Conservation (phyloP, 306 rosid genomes). For the Prinsepia uniflora region DNA sequence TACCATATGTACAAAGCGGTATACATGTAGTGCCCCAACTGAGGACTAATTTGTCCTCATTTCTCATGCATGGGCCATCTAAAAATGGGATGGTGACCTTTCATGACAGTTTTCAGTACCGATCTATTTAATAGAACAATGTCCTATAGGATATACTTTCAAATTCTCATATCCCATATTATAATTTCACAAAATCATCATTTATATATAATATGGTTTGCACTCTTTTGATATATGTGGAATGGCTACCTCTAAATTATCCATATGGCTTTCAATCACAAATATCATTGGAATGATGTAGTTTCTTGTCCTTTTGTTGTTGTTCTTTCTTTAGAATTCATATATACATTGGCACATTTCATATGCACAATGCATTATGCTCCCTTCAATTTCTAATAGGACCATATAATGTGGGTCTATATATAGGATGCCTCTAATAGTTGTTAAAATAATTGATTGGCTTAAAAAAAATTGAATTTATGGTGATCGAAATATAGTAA, state of each 20-base stretch:
- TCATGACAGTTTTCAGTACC: slow-evolving; percentile 42
- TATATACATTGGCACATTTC: neutral
- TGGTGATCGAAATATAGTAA: too few species aligned
- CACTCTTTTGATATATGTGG: neutral
- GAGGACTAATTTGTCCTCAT: slow-evolving; percentile 11
- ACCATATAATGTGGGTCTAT: too few species aligned
- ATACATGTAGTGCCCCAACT: neutral
- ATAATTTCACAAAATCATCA: neutral
- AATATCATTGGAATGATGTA: neutral
- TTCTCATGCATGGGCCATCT: slow-evolving; percentile 37
- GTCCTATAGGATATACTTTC: slow-evolving; percentile 39
- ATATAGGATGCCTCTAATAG: too few species aligned
- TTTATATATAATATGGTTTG: neutral
- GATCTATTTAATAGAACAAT: slow-evolving; percentile 40
- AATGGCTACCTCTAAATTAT: too few species aligned
- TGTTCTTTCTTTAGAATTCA: too few species aligned
- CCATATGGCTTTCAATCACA: neutral
- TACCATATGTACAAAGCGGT: neutral
- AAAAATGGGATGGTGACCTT: slow-evolving; percentile 45
- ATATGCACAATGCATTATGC: neutral
- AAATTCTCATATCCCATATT: slow-evolving; percentile 19
- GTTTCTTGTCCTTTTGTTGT: too few species aligned
- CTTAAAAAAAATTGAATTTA: too few species aligned
- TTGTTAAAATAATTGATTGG: too few species aligned
- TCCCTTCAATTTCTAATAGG: too few species aligned